These are phyloP conservation scores for Cyamopsis tetragonoloba DNA, from an alignment of 306 rosid genomes.

Conservation along the genomic window DNA sequence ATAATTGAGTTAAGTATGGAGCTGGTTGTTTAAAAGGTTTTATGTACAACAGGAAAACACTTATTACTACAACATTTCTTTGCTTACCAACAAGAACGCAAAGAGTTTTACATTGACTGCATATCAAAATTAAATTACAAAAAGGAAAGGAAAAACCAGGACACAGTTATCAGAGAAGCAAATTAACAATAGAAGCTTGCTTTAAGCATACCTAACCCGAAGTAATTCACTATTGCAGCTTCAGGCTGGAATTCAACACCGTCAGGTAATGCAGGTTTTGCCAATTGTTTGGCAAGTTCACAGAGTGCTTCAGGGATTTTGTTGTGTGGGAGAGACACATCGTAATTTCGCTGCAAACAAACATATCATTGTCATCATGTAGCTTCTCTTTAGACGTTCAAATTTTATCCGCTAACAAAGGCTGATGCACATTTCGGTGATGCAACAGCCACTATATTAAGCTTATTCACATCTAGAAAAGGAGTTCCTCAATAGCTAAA, in stretches of 20 bases:
- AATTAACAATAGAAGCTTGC: not conserved
- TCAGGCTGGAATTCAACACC: constrained; percentile 87
- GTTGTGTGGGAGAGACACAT: constrained; percentile 70
- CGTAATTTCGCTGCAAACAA: constrained; percentile 66
- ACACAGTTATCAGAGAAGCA: not conserved
- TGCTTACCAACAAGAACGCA: not conserved
- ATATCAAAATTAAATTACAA: not conserved
- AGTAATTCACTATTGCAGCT: constrained; percentile 93
- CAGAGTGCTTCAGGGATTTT: constrained; percentile 72
- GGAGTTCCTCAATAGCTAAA: constrained; percentile 5
- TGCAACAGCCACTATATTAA: constrained; percentile 9
- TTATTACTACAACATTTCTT: not conserved
- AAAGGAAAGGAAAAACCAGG: not conserved
- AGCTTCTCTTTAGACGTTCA: not conserved
- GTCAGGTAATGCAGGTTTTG: constrained; percentile 75
- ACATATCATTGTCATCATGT: not conserved
- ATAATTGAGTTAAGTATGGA: not conserved
- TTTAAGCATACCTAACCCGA: constrained; percentile 55
- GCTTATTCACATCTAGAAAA: not conserved
- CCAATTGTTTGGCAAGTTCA: constrained; percentile 70
- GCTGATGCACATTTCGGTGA: not conserved
- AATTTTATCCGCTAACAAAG: not conserved
- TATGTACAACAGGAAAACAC: not conserved
- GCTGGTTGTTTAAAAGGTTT: not conserved
- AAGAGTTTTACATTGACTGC: not conserved